These are phyloP conservation scores for Clarireedia monteithiana DNA, from an alignment of 2,329 filamentous ascomycete species.

Conservation along the genomic window DNA sequence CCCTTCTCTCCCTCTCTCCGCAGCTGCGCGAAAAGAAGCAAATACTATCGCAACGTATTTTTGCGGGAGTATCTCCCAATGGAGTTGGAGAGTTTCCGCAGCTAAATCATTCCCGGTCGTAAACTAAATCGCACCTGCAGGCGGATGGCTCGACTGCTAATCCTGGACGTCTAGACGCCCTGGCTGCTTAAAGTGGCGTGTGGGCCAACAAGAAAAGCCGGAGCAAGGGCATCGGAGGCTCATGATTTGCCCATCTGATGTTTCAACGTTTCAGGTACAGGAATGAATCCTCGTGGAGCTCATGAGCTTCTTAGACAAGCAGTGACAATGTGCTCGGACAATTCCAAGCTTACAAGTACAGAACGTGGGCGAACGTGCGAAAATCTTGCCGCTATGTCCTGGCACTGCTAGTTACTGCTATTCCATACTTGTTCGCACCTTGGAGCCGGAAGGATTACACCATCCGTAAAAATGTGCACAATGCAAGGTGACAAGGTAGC, in stretches of 20 bases:
- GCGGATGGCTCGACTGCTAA: neutral
- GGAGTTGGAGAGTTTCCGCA: too few species aligned
- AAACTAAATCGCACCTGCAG: too few species aligned
- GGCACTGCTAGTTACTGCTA: too few species aligned
- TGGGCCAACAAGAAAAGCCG: neutral
- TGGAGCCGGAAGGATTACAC: too few species aligned
- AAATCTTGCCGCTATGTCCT: neutral
- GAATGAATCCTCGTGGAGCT: conserved; percentile 2
- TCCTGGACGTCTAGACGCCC: conserved; percentile 1
- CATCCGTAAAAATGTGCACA: too few species aligned
- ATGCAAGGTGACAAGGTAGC: too few species aligned
- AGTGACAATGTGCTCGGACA: neutral
- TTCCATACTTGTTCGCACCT: too few species aligned
- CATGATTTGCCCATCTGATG: conserved; percentile 4
- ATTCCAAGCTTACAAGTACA: neutral
- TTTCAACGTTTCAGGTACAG: conserved; percentile 6
- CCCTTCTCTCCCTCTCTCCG: too few species aligned
- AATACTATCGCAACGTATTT: too few species aligned
- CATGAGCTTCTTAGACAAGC: neutral
- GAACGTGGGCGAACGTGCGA: neutral
- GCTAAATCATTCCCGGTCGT: too few species aligned
- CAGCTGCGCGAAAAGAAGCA: too few species aligned
- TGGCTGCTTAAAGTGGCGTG: conserved; percentile 1
- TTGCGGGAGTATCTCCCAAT: too few species aligned
- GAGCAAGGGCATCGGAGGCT: neutral